These are phyloP conservation scores for Ophiognomonia clavigignenti-juglandacearum DNA, from an alignment of 2,329 filamentous ascomycete genomes.

Conservation along the genomic window DNA sequence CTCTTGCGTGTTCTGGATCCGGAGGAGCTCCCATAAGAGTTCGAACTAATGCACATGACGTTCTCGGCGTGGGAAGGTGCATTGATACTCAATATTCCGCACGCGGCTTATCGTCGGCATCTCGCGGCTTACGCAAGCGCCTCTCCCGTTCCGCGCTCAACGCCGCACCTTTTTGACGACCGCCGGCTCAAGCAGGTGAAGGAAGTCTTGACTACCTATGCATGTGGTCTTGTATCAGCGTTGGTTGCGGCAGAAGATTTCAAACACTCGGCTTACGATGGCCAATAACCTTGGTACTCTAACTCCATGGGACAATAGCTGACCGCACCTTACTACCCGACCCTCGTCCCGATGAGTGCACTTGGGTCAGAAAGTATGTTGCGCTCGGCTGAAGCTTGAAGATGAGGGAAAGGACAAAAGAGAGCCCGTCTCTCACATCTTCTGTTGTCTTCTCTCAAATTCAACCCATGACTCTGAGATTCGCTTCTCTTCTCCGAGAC, in stretches of 20 bases:
- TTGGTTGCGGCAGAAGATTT: neutral
- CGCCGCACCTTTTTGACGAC: neutral
- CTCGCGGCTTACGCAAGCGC: slow-evolving; percentile 9
- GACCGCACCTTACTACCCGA: too few relatives aligned
- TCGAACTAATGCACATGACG: neutral
- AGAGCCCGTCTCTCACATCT: too few relatives aligned
- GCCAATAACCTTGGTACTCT: neutral
- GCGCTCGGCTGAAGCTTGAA: too few relatives aligned
- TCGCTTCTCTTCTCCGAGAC: too few relatives aligned
- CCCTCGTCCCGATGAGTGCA: too few relatives aligned
- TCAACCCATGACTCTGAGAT: too few relatives aligned
- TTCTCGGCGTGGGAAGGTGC: neutral
- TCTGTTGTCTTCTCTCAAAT: too few relatives aligned
- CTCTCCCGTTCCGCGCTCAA: slow-evolving; percentile 6
- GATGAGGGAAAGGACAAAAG: too few relatives aligned
- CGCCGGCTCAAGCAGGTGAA: slow-evolving; percentile 11
- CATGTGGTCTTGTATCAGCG: slow-evolving; percentile 1
- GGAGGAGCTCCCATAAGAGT: too few relatives aligned
- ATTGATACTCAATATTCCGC: slow-evolving; percentile 4
- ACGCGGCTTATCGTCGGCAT: slow-evolving; percentile 15
- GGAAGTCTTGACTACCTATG: slow-evolving; percentile 5
- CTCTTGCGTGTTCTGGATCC: too few relatives aligned
- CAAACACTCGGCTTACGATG: slow-evolving; percentile 11
- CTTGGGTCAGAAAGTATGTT: too few relatives aligned
- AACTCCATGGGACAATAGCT: neutral